Percentiles rank a stretch among this genome's conserved stretches.
phyloP scores from a whole-genome alignment of 164 flowering plant species.

The Tetrastigma voinierianum region DNA sequence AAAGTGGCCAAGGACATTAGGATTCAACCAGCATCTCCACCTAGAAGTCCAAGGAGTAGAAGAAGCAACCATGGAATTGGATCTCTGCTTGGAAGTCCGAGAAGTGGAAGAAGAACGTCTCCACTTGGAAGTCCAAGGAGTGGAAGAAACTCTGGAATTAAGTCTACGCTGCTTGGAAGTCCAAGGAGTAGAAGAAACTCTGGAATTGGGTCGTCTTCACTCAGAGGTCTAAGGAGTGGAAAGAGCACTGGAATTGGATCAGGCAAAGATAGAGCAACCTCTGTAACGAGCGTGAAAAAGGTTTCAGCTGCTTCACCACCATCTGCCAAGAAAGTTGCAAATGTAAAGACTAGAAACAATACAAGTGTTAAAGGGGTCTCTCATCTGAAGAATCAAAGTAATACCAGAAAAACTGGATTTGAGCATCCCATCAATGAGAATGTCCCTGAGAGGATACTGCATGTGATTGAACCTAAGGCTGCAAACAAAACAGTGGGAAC shows the following conservation, averaged over 20 bases:
- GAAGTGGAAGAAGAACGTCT: not conserved
- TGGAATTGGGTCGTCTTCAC: not conserved
- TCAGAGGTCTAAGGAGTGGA: not conserved
- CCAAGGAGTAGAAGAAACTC: not conserved
- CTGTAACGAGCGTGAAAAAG: not conserved
- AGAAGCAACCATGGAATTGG: not conserved
- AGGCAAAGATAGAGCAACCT: not conserved
- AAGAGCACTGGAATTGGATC: not conserved
- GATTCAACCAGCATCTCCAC: not conserved
- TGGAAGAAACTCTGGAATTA: not conserved
- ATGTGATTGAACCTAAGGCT: constrained; percentile 32
- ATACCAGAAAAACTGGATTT: constrained; percentile 11
- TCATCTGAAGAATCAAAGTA: constrained; percentile 9
- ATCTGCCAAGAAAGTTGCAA: constrained; percentile 1
- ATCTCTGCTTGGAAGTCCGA: not conserved
- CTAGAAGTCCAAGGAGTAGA: not conserved
- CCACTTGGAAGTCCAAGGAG: too few species aligned
- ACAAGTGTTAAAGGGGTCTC: constrained; percentile 2
- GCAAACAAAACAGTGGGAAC: constrained; percentile 10
- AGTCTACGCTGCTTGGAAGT: too few species aligned
- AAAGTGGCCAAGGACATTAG: not conserved
- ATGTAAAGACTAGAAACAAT: not conserved
- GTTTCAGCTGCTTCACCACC: not conserved
- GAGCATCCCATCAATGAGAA: constrained; percentile 18
- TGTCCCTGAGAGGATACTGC: constrained; percentile 36